A percentile compares a stretch with the other conserved stretches of the same genome.
Evolutionary conservation across 257 asterid species (phyloP).

Genomic region (Plantago ovata): DNA sequence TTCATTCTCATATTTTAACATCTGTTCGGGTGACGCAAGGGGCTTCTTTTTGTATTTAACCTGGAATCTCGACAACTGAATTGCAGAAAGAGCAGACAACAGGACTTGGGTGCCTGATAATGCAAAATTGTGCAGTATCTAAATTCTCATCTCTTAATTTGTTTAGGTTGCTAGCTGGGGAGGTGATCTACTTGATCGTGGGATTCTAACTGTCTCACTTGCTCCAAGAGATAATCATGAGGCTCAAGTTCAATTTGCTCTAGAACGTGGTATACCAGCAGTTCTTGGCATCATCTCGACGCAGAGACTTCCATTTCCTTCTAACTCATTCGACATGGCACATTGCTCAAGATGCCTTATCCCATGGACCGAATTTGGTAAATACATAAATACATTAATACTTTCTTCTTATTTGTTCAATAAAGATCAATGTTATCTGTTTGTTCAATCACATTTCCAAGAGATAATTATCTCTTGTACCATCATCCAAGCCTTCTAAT

Average conservation of each 20-base stretch:
- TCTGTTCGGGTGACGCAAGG: too few species aligned
- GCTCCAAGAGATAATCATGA: slow-evolving; percentile 98
- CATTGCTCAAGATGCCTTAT: slow-evolving; percentile 99
- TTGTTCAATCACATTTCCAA: too few species aligned
- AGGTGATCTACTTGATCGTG: slow-evolving; percentile 91
- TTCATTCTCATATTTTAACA: too few species aligned
- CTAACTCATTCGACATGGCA: slow-evolving; percentile 95
- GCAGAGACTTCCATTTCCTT: slow-evolving; percentile 96
- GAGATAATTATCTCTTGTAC: too few species aligned
- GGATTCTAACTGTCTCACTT: slow-evolving; percentile 82
- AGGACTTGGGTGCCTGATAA: not conserved
- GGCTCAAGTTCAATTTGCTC: slow-evolving; percentile 98
- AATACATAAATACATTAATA: slow-evolving; percentile 20
- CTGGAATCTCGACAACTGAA: too few species aligned
- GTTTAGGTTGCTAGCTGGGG: slow-evolving; percentile 97
- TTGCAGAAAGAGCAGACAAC: too few species aligned
- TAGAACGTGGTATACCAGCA: slow-evolving; percentile 98
- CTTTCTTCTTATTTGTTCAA: not conserved
- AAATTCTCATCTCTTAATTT: not conserved
- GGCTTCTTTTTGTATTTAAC: too few species aligned
- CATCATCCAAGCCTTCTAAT: too few species aligned
- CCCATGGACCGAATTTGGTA: slow-evolving; percentile 99
- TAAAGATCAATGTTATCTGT: not conserved
- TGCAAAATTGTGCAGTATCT: slow-evolving; percentile 1
- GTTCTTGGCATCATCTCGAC: slow-evolving; percentile 93